These are phyloP conservation scores for Sphaerostilbella broomeana DNA, from an alignment of 2,329 filamentous ascomycete species.

Conservation along the genomic window DNA sequence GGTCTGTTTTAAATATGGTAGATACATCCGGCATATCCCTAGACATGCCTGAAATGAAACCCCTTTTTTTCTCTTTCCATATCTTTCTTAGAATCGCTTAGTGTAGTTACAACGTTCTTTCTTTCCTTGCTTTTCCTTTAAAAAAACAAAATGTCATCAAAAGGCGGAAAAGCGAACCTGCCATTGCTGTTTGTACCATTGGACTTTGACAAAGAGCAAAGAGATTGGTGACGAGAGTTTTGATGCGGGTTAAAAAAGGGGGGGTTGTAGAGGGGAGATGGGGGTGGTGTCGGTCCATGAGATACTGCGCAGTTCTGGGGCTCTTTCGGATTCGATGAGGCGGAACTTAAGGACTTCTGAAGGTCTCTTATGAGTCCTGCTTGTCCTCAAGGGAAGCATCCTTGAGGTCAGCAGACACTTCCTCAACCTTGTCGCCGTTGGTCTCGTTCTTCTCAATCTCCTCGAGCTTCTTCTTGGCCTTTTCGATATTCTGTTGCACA, in stretches of 20 bases:
- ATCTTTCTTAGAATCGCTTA: no score
- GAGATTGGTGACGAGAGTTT: background rate
- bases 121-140: no score
- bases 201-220: background rate
- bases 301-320: background rate
- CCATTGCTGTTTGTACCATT: background rate
- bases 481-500: conserved; percentile 74
- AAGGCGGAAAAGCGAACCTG: no score
- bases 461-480: conserved; percentile 93
- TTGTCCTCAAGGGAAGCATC: conserved; percentile 47
- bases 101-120: no score
- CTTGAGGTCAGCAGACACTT: conserved; percentile 46
- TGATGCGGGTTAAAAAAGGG: background rate
- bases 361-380: conserved; percentile 37
- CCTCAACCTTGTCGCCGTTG: conserved; percentile 45
- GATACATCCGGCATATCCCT: no score
- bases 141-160: no score
- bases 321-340: background rate
- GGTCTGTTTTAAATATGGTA: no score
- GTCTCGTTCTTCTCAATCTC: conserved; percentile 58
- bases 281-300: background rate
- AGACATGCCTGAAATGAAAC: no score
- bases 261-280: background rate
- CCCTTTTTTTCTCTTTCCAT: no score
- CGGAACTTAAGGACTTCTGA: background rate